Evolutionary conservation across 495 filamentous ascomycete genomes (phyloP).

Genomic region (Aspergillus nidulans): DNA sequence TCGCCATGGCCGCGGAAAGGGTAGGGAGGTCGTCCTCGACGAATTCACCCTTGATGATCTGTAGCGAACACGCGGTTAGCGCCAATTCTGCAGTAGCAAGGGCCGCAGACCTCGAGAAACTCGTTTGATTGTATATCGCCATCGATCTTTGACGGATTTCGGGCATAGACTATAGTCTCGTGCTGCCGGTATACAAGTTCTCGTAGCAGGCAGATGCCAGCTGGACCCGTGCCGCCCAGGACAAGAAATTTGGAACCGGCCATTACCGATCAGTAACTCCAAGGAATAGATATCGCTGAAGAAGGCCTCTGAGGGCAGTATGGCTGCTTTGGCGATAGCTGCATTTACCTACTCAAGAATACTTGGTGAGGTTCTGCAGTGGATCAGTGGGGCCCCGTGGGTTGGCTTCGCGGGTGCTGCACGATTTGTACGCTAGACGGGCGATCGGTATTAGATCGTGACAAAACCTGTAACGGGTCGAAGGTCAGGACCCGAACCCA

Average conservation of each 20-base stretch:
- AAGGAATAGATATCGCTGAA: too few species aligned
- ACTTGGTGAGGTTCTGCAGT: too few species aligned
- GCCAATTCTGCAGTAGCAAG: background rate
- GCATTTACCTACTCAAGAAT: too few species aligned
- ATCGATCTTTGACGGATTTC: conserved; percentile 1
- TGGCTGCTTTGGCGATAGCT: too few species aligned
- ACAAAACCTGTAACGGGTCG: too few species aligned
- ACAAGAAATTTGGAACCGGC: background rate
- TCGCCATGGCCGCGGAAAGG: background rate
- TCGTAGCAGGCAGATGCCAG: conserved; percentile 2
- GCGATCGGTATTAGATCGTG: too few species aligned
- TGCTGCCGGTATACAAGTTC: background rate
- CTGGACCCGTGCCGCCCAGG: conserved; percentile 2
- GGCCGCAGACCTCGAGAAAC: background rate
- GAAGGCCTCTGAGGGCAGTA: too few species aligned
- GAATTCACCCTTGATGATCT: conserved; percentile 1
- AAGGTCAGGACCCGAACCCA: too few species aligned
- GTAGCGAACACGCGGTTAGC: background rate
- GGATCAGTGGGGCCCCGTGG: too few species aligned
- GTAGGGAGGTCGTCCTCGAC: background rate
- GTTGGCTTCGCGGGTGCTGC: too few species aligned
- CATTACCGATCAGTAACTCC: too few species aligned
- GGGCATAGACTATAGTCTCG: background rate
- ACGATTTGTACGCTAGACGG: too few species aligned
- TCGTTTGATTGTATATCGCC: background rate